Evolutionary conservation across 768 basidiomycete genomes (phyloP).

Genomic region (Leccinum sublutescens): DNA sequence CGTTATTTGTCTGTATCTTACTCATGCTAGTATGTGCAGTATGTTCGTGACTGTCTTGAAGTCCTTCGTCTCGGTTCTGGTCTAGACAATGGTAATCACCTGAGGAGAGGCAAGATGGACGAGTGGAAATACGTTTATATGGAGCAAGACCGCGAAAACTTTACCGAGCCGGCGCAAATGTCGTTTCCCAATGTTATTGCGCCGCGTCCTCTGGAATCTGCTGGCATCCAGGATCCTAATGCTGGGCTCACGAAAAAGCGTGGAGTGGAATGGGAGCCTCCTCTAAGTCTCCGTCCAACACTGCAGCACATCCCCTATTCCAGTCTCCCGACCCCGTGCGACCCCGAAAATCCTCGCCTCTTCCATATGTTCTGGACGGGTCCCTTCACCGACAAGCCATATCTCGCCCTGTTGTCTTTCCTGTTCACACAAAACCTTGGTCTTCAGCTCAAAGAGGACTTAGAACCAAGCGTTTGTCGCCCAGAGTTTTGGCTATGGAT

Average conservation of each 20-base stretch:
- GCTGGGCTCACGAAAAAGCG: constrained; percentile 57
- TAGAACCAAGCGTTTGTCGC: constrained; percentile 54
- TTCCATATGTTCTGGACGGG: constrained; percentile 99
- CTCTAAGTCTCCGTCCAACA: constrained; percentile 46
- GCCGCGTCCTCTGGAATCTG: constrained; percentile 30
- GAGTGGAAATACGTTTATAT: constrained; percentile 88
- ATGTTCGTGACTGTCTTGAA: constrained; percentile 97
- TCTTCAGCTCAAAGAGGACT: constrained; percentile 60
- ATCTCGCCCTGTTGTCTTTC: constrained; percentile 91
- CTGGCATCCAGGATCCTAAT: constrained; percentile 45
- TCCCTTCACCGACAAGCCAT: constrained; percentile 97
- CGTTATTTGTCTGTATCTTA: neutral
- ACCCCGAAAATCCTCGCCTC: constrained; percentile 78
- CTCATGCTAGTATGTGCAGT: constrained; percentile 45
- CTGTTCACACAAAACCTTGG: constrained; percentile 94
- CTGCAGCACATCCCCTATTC: constrained; percentile 56
- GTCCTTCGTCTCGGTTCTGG: constrained; percentile 88
- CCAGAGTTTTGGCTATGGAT: constrained; percentile 99
- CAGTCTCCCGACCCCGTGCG: constrained; percentile 64
- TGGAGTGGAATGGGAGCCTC: constrained; percentile 59
- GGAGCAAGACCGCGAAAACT: constrained; percentile 51
- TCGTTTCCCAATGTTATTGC: constrained; percentile 32
- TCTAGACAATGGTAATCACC: constrained; percentile 75
- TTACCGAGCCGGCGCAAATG: constrained; percentile 35
- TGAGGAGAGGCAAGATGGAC: constrained; percentile 73